These are phyloP conservation scores for Aureobasidium mangrovei DNA, from an alignment of 2,329 filamentous ascomycete genomes.

Conservation along the genomic window DNA sequence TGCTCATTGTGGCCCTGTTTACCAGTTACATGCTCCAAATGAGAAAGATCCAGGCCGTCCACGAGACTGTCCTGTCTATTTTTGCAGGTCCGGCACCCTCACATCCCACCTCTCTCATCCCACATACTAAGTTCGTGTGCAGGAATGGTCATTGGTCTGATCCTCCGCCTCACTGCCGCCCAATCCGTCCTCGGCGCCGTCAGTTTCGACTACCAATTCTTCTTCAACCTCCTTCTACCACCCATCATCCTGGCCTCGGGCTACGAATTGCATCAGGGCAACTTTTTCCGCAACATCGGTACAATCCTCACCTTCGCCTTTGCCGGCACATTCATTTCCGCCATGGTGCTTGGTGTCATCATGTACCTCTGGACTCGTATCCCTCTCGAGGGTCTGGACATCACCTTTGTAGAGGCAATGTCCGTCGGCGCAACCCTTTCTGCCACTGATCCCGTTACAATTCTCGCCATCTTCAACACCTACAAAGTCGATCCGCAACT, in stretches of 20 bases:
- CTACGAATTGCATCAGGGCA: conserved; percentile 95
- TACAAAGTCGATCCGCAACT: conserved; percentile 99
- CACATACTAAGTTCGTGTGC: neutral
- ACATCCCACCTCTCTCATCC: neutral
- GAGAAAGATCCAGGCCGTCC: conserved; percentile 92
- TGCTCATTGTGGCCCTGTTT: conserved; percentile 90
- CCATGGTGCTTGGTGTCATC: conserved; percentile 83
- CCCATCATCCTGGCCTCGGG: conserved; percentile 96
- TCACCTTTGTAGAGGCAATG: conserved; percentile 91
- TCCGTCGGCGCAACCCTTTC: conserved; percentile 93
- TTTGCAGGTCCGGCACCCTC: conserved; percentile 62
- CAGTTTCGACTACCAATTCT: conserved; percentile 98
- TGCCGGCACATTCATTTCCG: conserved; percentile 92
- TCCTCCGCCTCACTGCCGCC: conserved; percentile 72
- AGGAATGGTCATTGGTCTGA: conserved; percentile 93
- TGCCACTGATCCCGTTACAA: conserved; percentile 94
- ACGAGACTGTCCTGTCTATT: conserved; percentile 97
- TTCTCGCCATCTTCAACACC: conserved; percentile 96
- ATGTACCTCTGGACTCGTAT: conserved; percentile 83
- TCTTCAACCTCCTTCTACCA: conserved; percentile 97
- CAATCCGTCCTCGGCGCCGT: conserved; percentile 82
- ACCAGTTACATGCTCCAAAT: conserved; percentile 95
- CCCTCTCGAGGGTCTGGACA: conserved; percentile 73
- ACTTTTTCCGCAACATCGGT: conserved; percentile 98
- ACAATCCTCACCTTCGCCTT: conserved; percentile 97